phyloP scores from a whole-genome alignment of 176 grass and related monocot genomes.

The Tillandsia fasciculata region DNA sequence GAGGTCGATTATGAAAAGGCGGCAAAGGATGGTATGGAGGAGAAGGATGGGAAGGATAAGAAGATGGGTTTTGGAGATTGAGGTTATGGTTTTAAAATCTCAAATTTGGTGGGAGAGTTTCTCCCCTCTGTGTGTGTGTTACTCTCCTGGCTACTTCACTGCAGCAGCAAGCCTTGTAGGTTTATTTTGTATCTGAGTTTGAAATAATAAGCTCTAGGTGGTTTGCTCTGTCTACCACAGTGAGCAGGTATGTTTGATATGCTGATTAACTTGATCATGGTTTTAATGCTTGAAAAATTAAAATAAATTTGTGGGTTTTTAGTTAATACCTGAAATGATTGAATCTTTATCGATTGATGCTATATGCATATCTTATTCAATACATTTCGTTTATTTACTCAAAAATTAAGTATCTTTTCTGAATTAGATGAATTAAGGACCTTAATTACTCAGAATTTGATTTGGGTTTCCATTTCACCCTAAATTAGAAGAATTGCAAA shows the following conservation, averaged over 20 bases:
- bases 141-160: slow-evolving; percentile 32
- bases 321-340: background rate
- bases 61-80: slow-evolving; percentile 14
- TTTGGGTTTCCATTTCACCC: too few relatives aligned
- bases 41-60: slow-evolving; percentile 21
- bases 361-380: too few relatives aligned
- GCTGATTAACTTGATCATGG: background rate
- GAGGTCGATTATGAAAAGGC: slow-evolving; percentile 18
- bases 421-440: too few relatives aligned
- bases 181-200: slow-evolving; percentile 18
- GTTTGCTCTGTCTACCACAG: slow-evolving; percentile 67
- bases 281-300: background rate
- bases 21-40: slow-evolving; percentile 4
- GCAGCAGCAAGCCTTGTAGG: slow-evolving; percentile 36
- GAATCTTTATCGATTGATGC: too few relatives aligned
- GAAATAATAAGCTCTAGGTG: slow-evolving; percentile 57
- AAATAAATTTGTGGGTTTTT: background rate
- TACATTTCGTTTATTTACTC: too few relatives aligned
- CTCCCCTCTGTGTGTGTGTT: slow-evolving; percentile 2
- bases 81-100: slow-evolving; percentile 9
- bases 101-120: background rate
- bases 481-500: too few relatives aligned
- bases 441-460: too few relatives aligned
- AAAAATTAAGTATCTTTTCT: too few relatives aligned
- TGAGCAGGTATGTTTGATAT: slow-evolving; percentile 21